phyloP scores from a whole-genome alignment of 2,329 filamentous ascomycete genomes.

The Aspergillus sp. region DNA sequence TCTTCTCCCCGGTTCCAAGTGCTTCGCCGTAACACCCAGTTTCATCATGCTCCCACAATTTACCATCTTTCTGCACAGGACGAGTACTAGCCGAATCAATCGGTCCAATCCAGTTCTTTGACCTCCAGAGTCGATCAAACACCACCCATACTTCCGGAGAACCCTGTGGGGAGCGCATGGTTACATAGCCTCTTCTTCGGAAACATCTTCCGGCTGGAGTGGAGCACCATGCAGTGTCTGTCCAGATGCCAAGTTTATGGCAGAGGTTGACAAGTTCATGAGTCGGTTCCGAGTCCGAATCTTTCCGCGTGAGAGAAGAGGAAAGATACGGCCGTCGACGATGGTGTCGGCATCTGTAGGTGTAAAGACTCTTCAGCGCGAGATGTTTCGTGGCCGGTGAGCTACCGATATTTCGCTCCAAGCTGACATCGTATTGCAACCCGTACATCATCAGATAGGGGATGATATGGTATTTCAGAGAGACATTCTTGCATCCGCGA shows the following conservation, averaged over 20 bases:
- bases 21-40: conserved; percentile 60
- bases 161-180: conserved; percentile 58
- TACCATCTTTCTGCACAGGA: conserved; percentile 51
- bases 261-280: conserved; percentile 64
- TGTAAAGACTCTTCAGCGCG: conserved; percentile 63
- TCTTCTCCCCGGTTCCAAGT: conserved; percentile 54
- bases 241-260: conserved; percentile 64
- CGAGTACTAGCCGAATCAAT: conserved; percentile 31
- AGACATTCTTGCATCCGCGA: conserved; percentile 67
- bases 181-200: conserved; percentile 60
- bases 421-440: conserved; percentile 49
- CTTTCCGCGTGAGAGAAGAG: conserved; percentile 57
- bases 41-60: conserved; percentile 61
- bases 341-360: conserved; percentile 66
- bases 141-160: conserved; percentile 66
- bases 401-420: conserved; percentile 44
- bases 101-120: conserved; percentile 61
- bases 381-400: conserved; percentile 45
- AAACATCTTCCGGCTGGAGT: conserved; percentile 62
- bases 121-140: conserved; percentile 63
- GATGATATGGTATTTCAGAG: conserved; percentile 67
- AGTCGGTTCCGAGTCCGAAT: conserved; percentile 64
- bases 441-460: conserved; percentile 59
- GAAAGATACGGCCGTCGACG: conserved; percentile 63
- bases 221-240: conserved; percentile 65